Evolutionary conservation across 306 rosid genomes (phyloP).

Genomic region (Benincasa hispida): DNA sequence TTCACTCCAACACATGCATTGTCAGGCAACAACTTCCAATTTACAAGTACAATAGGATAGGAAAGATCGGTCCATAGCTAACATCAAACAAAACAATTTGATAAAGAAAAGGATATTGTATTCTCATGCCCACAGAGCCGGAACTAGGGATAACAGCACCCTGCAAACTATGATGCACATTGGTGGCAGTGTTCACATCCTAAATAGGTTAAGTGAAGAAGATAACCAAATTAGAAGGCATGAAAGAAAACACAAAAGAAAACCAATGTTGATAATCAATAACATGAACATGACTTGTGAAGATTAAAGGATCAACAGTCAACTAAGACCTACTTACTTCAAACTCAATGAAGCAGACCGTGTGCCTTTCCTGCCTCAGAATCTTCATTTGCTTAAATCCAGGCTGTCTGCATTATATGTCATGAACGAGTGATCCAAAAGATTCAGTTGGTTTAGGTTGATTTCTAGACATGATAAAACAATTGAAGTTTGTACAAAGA

Average conservation of each 20-base stretch:
- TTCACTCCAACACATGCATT: background rate
- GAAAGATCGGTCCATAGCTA: background rate
- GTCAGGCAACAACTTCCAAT: background rate
- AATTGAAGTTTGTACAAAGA: constrained; percentile 7
- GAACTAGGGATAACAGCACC: constrained; percentile 99
- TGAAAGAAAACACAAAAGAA: too few relatives aligned
- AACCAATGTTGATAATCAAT: background rate
- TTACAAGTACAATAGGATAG: background rate
- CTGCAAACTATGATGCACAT: constrained; percentile 86
- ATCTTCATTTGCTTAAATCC: constrained; percentile 99
- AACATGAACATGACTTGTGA: background rate
- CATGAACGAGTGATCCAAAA: constrained; percentile 3
- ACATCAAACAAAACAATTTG: constrained; percentile 4
- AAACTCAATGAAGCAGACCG: constrained; percentile 97
- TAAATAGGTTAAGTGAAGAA: constrained; percentile 25
- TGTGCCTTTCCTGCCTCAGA: constrained; percentile 98
- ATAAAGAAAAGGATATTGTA: constrained; percentile 78
- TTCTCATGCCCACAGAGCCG: constrained; percentile 98
- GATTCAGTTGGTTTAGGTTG: background rate
- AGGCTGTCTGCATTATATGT: constrained; percentile 59
- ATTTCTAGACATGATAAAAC: constrained; percentile 1
- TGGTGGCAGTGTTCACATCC: constrained; percentile 86
- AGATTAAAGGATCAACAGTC: background rate
- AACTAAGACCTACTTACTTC: constrained; percentile 51
- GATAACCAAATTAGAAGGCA: constrained; percentile 1